These are phyloP conservation scores for Penicillium sp. DNA, from an alignment of 2,329 filamentous ascomycete species.

Conservation along the genomic window DNA sequence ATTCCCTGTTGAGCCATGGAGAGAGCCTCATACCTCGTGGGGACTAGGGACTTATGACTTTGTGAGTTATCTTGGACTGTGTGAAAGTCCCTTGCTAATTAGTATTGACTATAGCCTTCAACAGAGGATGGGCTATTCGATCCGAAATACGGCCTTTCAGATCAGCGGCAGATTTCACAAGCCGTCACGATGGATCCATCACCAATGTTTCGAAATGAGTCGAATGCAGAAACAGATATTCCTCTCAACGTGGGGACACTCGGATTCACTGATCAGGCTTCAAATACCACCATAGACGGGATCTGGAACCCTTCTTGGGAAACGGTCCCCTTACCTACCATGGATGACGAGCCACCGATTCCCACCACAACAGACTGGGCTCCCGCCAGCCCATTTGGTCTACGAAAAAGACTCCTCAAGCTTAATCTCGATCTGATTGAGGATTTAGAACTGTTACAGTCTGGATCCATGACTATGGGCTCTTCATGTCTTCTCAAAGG, in stretches of 20 bases:
- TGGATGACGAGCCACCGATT: neutral
- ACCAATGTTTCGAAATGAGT: neutral
- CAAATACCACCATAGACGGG: neutral
- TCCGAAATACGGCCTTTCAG: neutral
- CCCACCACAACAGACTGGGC: neutral
- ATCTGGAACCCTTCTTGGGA: conserved; percentile 1
- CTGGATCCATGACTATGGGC: neutral
- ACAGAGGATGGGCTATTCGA: neutral
- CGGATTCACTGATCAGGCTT: neutral
- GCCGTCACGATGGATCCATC: neutral
- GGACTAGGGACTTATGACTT: neutral
- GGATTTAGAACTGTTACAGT: conserved; percentile 13
- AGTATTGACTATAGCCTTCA: neutral
- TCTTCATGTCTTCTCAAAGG: conserved; percentile 1
- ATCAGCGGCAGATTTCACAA: neutral
- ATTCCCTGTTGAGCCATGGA: conserved; percentile 4
- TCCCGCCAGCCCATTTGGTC: neutral
- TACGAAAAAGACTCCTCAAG: conserved; percentile 9
- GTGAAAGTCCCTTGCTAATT: neutral
- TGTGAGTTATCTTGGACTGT: neutral
- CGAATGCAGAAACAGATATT: neutral
- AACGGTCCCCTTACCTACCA: no score
- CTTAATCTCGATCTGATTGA: conserved; percentile 14
- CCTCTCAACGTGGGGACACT: neutral
- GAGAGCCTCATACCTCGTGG: neutral